Evolutionary conservation across 768 basidiomycete species (phyloP).

Genomic region (Zangia roseola): DNA sequence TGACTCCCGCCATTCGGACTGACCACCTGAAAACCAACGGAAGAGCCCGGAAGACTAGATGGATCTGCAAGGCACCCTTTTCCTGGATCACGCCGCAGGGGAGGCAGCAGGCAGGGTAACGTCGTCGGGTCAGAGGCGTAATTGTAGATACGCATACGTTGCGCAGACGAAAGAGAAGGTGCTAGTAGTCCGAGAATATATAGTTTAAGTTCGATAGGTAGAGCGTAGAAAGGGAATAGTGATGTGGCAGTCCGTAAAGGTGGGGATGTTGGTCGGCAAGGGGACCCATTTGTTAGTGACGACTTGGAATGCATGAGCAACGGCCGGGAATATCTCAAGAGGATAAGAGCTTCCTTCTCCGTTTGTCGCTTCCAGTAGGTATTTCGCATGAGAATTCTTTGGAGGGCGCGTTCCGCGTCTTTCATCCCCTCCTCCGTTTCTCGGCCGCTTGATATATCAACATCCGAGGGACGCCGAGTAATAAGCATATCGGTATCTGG

Average conservation of each 20-base stretch:
- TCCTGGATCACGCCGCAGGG: constrained; percentile 23
- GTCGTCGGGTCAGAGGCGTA: constrained; percentile 52
- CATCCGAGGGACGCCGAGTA: constrained; percentile 14
- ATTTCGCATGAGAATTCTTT: constrained; percentile 46
- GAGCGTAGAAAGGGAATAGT: constrained; percentile 36
- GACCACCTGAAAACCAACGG: constrained; percentile 7
- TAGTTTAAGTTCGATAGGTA: constrained; percentile 60
- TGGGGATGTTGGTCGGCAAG: constrained; percentile 15
- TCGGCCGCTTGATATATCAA: constrained; percentile 4
- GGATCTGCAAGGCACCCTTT: constrained; percentile 21
- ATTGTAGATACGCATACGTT: constrained; percentile 52
- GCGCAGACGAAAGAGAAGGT: constrained; percentile 54
- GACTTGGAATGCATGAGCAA: constrained; percentile 39
- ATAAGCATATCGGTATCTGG: constrained; percentile 8
- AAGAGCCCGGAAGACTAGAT: constrained; percentile 15
- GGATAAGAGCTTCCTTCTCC: constrained; percentile 47
- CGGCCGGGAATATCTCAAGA: constrained; percentile 49
- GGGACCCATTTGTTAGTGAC: constrained; percentile 9
- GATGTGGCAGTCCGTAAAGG: constrained; percentile 15
- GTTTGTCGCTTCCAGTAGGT: constrained; percentile 42
- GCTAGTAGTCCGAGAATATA: constrained; percentile 55
- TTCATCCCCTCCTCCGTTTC: constrained; percentile 32
- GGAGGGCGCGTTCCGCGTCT: constrained; percentile 35
- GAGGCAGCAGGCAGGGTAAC: constrained; percentile 43
- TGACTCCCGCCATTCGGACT: constrained; percentile 14